Evolutionary conservation across 345 rosid species (phyloP).

Genomic region (Aurinia saxatilis): DNA sequence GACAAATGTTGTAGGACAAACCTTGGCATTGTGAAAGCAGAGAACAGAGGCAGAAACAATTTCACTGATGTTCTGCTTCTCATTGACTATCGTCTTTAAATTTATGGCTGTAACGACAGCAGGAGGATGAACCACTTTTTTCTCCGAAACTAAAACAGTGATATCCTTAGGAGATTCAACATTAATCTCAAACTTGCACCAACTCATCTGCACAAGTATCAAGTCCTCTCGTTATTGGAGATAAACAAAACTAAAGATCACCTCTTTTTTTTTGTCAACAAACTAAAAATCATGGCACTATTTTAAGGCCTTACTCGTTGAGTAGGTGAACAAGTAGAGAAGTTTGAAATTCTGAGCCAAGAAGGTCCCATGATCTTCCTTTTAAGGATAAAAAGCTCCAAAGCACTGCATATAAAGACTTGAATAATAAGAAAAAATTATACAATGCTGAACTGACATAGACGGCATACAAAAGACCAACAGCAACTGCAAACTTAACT

Average conservation of each 20-base stretch:
- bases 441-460: background rate
- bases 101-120: slow-evolving; percentile 85
- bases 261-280: too few relatives aligned
- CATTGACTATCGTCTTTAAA: slow-evolving; percentile 77
- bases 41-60: slow-evolving; percentile 86
- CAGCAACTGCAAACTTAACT: slow-evolving; percentile 7
- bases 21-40: slow-evolving; percentile 95
- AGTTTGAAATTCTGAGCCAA: slow-evolving; percentile 80
- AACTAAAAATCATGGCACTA: background rate
- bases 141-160: slow-evolving; percentile 40
- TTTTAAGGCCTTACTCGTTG: slow-evolving; percentile 53
- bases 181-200: slow-evolving; percentile 91
- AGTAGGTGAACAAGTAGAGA: slow-evolving; percentile 58
- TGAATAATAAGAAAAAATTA: background rate
- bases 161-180: slow-evolving; percentile 68
- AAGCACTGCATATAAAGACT: slow-evolving; percentile 55
- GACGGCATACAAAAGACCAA: background rate
- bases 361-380: slow-evolving; percentile 90
- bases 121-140: slow-evolving; percentile 57
- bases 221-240: slow-evolving; percentile 23
- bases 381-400: slow-evolving; percentile 90
- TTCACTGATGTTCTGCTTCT: slow-evolving; percentile 78
- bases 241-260: slow-evolving; percentile 4
- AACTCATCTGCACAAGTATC: slow-evolving; percentile 64
- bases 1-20: slow-evolving; percentile 33